Evolutionary conservation across 2,329 filamentous ascomycete genomes (phyloP).

Genomic region (Diaporthe destruens): DNA sequence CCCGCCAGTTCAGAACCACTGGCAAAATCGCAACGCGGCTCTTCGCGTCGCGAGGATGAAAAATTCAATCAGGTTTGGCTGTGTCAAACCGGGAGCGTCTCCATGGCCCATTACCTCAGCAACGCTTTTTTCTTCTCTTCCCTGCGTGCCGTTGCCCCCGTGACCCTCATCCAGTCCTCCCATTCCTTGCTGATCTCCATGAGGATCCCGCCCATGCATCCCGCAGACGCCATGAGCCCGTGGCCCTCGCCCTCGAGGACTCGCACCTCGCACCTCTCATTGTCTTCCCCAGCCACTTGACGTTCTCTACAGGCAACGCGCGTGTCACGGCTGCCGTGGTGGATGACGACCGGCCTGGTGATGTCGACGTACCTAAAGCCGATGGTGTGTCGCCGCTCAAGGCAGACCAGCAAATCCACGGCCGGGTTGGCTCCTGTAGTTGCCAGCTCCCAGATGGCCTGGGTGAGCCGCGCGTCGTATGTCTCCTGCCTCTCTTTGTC

Average conservation of each 20-base stretch:
- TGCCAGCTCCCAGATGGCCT: conserved; percentile 93
- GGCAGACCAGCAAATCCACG: conserved; percentile 90
- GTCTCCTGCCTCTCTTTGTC: conserved; percentile 79
- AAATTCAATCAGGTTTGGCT: not conserved
- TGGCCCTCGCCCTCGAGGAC: conserved; percentile 93
- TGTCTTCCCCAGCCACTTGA: conserved; percentile 91
- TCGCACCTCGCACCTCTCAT: conserved; percentile 93
- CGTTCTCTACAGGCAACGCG: conserved; percentile 96
- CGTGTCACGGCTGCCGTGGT: conserved; percentile 91
- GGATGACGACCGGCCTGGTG: conserved; percentile 89
- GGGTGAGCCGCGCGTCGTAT: conserved; percentile 89
- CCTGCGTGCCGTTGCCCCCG: conserved; percentile 45
- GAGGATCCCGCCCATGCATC: conserved; percentile 93
- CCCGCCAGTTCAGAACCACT: not conserved
- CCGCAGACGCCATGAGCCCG: conserved; percentile 93
- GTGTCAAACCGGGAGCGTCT: not conserved
- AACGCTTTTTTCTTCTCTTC: conserved; percentile 34
- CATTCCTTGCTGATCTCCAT: conserved; percentile 95
- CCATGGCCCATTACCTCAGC: conserved; percentile 22
- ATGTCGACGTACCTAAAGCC: conserved; percentile 98
- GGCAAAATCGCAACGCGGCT: conserved; percentile 9
- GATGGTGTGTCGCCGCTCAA: conserved; percentile 91
- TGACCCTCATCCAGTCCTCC: conserved; percentile 84
- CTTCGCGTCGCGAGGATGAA: conserved; percentile 8
- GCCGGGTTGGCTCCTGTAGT: conserved; percentile 94